These are phyloP conservation scores for Xylaria sp. DNA, from an alignment of 2,329 filamentous ascomycete genomes.

Conservation along the genomic window DNA sequence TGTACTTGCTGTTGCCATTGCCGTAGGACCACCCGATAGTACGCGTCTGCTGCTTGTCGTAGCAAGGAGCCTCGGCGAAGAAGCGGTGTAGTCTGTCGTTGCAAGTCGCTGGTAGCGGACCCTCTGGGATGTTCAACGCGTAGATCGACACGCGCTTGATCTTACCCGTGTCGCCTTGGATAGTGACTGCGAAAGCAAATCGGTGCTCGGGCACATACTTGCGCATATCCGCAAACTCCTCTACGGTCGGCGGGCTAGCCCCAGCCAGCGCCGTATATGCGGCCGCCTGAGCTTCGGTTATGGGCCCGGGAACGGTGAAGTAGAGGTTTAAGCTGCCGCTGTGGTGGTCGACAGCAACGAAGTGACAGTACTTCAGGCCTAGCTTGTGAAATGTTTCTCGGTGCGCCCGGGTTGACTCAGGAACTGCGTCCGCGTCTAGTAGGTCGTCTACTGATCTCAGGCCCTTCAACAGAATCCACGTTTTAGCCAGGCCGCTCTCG, in stretches of 20 bases:
- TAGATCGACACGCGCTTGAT: conserved; percentile 12
- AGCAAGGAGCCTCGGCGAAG: conserved; percentile 1
- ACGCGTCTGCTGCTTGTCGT: background rate
- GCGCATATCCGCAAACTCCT: conserved; percentile 7
- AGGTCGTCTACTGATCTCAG: conserved; percentile 3
- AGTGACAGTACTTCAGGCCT: conserved; percentile 1
- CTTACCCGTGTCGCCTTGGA: background rate
- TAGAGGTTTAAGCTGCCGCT: background rate
- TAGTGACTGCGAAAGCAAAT: conserved; percentile 1
- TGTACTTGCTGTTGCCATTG: conserved; percentile 4
- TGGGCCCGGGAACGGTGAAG: conserved; percentile 4
- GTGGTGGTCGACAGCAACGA: conserved; percentile 2
- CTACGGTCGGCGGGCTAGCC: background rate
- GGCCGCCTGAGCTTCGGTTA: background rate
- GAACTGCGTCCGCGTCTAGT: conserved; percentile 1
- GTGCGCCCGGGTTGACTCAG: conserved; percentile 1
- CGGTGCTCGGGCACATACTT: conserved; percentile 1
- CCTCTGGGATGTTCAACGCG: conserved; percentile 6
- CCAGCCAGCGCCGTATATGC: conserved; percentile 1
- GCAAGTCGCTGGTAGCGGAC: background rate
- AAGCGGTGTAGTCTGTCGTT: background rate
- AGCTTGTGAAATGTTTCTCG: conserved; percentile 1
- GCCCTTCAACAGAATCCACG: conserved; percentile 1
- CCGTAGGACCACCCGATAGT: conserved; percentile 3
- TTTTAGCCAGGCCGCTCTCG: conserved; percentile 1